Percentiles rank a stretch among this genome's conserved stretches.
Evolutionary conservation across 805 yeast species (phyloP).

Genomic region (Saccharomycopsis sp.): DNA sequence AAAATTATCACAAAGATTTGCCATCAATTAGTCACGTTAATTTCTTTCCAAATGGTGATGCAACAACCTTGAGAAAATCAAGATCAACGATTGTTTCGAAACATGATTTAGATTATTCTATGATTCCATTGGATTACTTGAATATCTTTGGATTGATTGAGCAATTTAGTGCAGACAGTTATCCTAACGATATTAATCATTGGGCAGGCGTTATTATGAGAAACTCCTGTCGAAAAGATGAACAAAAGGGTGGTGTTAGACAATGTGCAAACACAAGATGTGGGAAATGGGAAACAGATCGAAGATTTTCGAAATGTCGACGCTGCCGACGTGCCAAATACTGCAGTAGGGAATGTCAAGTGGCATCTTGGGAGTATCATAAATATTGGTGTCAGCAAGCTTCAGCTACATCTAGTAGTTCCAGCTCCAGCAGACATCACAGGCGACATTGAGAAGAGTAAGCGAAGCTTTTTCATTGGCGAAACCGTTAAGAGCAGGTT

Average conservation of each 20-base stretch:
- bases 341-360: constrained; percentile 88
- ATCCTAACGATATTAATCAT: constrained; percentile 76
- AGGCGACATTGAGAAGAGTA: not conserved
- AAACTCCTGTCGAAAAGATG: constrained; percentile 90
- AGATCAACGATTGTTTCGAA: constrained; percentile 33
- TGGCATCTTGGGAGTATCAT: constrained; percentile 87
- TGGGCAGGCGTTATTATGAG: constrained; percentile 99
- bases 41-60: constrained; percentile 6
- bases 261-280: constrained; percentile 93
- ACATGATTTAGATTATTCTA: constrained; percentile 35
- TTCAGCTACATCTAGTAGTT: constrained; percentile 25
- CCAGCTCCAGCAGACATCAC: not conserved
- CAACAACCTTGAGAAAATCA: constrained; percentile 35
- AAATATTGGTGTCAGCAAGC: constrained; percentile 82
- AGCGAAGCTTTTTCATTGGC: too few relatives aligned
- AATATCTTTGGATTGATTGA: constrained; percentile 90
- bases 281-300: constrained; percentile 88
- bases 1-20: constrained; percentile 17
- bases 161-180: constrained; percentile 64
- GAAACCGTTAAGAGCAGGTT: too few relatives aligned
- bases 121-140: constrained; percentile 40
- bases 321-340: constrained; percentile 92
- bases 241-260: constrained; percentile 76
- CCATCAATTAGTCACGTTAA: constrained; percentile 13
- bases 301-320: constrained; percentile 90